Conservation (phyloP, 2,329 filamentous ascomycete species). For the Trichoderma brevicompactum region DNA sequence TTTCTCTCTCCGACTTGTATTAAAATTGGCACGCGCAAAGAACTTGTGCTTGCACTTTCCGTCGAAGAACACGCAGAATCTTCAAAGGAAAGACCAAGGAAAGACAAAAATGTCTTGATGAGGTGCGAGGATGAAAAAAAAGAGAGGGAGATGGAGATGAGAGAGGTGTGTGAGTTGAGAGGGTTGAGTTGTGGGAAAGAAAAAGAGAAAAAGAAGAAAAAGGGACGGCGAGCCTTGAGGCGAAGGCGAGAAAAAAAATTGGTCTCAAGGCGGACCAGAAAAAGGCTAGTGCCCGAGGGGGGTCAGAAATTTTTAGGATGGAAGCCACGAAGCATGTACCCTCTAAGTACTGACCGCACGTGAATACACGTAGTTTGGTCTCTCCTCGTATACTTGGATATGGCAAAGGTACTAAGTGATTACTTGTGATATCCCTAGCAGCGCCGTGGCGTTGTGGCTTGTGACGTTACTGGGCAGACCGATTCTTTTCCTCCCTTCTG, state of each 20-base stretch:
- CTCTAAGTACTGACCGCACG: conserved; percentile 1
- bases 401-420: not conserved
- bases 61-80: conserved; percentile 51
- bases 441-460: conserved; percentile 28
- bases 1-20: conserved; percentile 42
- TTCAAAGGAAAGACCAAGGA: conserved; percentile 55
- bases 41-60: conserved; percentile 43
- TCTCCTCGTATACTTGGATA: not conserved
- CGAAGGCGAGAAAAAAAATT: conserved; percentile 33
- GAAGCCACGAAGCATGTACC: conserved; percentile 23
- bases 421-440: conserved; percentile 14
- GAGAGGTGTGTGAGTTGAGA: conserved; percentile 41
- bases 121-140: conserved; percentile 38
- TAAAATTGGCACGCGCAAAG: conserved; percentile 37
- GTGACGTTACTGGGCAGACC: conserved; percentile 26
- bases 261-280: conserved; percentile 33
- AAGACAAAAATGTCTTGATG: conserved; percentile 42
- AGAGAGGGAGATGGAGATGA: conserved; percentile 39
- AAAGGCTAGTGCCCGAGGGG: conserved; percentile 39
- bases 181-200: conserved; percentile 34
- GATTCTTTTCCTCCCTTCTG: conserved; percentile 20
- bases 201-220: conserved; percentile 39
- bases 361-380: not conserved
- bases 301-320: conserved; percentile 32
- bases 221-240: conserved; percentile 32